phyloP scores from a whole-genome alignment of 768 basidiomycete genomes.

The Udeniomyces megalosporus region DNA sequence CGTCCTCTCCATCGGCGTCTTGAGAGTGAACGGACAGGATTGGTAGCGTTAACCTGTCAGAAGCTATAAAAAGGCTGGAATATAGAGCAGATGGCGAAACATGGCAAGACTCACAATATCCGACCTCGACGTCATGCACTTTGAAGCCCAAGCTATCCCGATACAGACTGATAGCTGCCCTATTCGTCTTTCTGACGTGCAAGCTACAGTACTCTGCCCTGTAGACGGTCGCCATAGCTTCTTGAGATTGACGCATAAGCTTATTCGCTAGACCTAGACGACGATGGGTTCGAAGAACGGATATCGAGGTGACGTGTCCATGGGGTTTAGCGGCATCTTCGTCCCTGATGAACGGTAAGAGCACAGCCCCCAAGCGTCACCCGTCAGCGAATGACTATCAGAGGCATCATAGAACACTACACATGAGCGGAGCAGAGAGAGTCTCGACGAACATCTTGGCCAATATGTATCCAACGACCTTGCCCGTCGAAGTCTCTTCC shows the following conservation, averaged over 20 bases:
- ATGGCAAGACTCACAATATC: constrained; percentile 47
- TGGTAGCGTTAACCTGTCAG: no score
- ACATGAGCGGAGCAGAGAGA: background rate
- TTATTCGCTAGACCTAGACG: constrained; percentile 87
- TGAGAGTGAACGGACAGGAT: background rate
- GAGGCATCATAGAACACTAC: background rate
- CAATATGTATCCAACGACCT: constrained; percentile 88
- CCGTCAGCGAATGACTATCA: no score
- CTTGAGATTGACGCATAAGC: constrained; percentile 81
- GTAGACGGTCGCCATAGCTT: constrained; percentile 81
- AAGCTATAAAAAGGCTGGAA: no score
- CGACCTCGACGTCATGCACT: constrained; percentile 67
- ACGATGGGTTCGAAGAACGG: constrained; percentile 74
- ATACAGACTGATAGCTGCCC: constrained; percentile 75
- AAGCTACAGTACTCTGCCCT: constrained; percentile 67
- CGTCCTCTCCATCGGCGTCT: constrained; percentile 94
- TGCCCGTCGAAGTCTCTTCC: constrained; percentile 60
- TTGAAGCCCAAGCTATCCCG: constrained; percentile 78
- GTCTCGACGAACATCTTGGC: constrained; percentile 61
- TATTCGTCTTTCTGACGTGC: constrained; percentile 89
- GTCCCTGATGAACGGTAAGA: constrained; percentile 31
- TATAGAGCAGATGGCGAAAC: background rate
- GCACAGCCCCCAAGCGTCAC: background rate
- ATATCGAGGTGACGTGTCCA: constrained; percentile 93
- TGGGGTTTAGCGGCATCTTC: constrained; percentile 46